Conservation (phyloP, 306 rosid species). For the Trifolium subterraneum region DNA sequence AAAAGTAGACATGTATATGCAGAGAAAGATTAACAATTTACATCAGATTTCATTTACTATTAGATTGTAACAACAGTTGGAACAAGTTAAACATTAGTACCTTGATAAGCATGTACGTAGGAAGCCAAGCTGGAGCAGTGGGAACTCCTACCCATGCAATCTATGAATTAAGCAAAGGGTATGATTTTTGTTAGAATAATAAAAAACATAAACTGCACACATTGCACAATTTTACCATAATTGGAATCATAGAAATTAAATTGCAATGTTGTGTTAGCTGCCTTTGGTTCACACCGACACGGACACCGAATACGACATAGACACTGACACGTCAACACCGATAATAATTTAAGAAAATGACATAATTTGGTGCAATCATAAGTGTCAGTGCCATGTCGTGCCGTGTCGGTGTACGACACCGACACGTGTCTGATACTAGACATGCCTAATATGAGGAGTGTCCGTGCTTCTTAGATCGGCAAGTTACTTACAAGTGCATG, state of each 20-base stretch:
- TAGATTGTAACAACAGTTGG: not conserved
- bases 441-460: too few species aligned
- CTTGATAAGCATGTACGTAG: constrained; percentile 93
- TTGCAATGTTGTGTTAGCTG: not conserved
- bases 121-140: constrained; percentile 99
- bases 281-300: not conserved
- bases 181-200: not conserved
- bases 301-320: too few species aligned
- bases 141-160: constrained; percentile 95
- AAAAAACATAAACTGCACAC: not conserved
- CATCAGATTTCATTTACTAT: constrained; percentile 18
- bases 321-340: too few species aligned
- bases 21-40: not conserved
- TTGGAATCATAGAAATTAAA: not conserved
- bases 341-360: too few species aligned
- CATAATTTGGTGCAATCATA: too few species aligned
- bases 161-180: constrained; percentile 47
- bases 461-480: too few species aligned
- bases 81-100: constrained; percentile 51
- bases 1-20: not conserved
- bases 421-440: too few species aligned
- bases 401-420: too few species aligned
- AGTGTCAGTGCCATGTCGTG: too few species aligned
- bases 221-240: not conserved
- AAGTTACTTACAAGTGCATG: constrained; percentile 77